Conservation (phyloP, 306 rosid genomes). For the Herpetospermum pedunculosum region DNA sequence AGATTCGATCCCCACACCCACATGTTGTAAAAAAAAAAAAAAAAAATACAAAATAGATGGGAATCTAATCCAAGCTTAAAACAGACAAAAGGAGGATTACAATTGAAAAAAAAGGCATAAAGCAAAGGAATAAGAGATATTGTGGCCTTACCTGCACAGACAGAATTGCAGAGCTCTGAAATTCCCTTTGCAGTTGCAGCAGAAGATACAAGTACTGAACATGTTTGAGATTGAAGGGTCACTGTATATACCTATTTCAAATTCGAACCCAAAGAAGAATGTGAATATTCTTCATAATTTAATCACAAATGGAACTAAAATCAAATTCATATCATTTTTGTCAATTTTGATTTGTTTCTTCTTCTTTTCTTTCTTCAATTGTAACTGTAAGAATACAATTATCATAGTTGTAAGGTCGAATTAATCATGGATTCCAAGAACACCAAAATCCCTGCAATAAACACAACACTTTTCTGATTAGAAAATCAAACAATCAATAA, state of each 20-base stretch:
- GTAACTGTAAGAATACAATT: neutral
- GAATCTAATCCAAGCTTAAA: slow-evolving; percentile 5
- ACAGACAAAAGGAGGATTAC: slow-evolving; percentile 5
- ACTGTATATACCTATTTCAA: slow-evolving; percentile 7
- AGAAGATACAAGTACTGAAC: too few relatives aligned
- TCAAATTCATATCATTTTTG: too few relatives aligned
- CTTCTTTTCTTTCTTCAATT: neutral
- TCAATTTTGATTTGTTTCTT: neutral
- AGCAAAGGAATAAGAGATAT: neutral
- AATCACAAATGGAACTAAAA: neutral
- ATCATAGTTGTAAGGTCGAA: neutral
- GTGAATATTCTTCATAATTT: neutral
- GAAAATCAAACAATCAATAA: neutral
- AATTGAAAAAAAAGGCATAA: neutral
- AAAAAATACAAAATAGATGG: too few relatives aligned
- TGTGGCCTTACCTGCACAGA: neutral
- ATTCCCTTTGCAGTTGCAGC: neutral
- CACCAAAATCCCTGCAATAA: slow-evolving; percentile 33
- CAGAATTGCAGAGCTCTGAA: neutral
- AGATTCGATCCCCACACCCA: too few relatives aligned
- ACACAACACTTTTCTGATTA: neutral
- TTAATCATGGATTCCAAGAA: slow-evolving; percentile 12
- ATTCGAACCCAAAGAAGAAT: neutral
- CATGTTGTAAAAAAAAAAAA: too few relatives aligned
- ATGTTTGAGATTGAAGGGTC: neutral